phyloP scores from a whole-genome alignment of 2,329 filamentous ascomycete species.

The Monosporascus sp. region DNA sequence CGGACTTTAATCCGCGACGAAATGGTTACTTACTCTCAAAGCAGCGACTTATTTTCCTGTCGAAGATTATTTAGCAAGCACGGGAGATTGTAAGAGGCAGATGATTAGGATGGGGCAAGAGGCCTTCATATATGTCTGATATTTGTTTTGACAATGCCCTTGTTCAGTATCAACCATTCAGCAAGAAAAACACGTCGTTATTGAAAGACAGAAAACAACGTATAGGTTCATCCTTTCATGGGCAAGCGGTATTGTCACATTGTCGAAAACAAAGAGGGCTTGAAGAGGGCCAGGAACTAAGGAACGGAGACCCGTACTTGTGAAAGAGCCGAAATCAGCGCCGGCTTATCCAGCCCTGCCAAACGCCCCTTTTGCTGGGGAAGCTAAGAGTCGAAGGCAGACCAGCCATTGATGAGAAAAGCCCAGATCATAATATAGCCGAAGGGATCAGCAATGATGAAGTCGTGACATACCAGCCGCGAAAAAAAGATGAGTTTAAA shows the following conservation, averaged over 20 bases:
- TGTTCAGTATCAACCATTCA: not conserved
- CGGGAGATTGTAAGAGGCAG: not conserved
- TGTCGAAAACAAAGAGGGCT: no score
- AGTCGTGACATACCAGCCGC: conserved; percentile 1
- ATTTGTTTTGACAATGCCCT: not conserved
- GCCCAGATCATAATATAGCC: no score
- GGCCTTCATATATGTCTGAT: not conserved
- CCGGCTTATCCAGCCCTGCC: not conserved
- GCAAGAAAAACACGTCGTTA: not conserved
- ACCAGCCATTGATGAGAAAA: no score
- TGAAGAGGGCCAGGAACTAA: no score
- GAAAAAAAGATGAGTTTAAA: conserved; percentile 9
- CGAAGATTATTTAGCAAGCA: not conserved
- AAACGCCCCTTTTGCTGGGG: no score
- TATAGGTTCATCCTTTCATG: not conserved
- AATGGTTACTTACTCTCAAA: conserved; percentile 14
- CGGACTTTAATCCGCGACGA: not conserved
- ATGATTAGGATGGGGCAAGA: not conserved
- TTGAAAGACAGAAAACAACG: not conserved
- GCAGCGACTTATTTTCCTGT: conserved; percentile 1
- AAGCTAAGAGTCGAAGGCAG: no score
- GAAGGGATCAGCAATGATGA: conserved; percentile 1
- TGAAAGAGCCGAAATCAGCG: not conserved
- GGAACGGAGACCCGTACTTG: no score
- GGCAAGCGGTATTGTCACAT: conserved; percentile 3